Evolutionary conservation across 2,329 filamentous ascomycete species (phyloP).

Genomic region (Hansfordia pulvinata): DNA sequence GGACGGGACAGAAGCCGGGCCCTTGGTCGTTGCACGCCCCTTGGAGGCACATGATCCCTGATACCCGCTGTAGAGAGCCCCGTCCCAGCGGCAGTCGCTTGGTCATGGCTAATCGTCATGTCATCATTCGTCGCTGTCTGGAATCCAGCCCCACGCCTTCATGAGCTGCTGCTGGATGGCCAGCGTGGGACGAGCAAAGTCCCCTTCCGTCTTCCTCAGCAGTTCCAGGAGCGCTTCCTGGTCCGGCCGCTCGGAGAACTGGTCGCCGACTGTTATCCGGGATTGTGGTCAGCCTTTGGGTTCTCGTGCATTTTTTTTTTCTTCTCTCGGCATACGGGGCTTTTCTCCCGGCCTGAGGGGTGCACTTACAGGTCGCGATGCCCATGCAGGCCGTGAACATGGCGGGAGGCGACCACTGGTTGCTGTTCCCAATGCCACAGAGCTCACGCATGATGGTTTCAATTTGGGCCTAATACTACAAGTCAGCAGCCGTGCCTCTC

Average conservation of each 20-base stretch:
- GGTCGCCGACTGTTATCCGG: conserved; percentile 25
- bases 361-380: conserved; percentile 31
- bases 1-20: too few relatives aligned
- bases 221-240: conserved; percentile 33
- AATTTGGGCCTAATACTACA: conserved; percentile 27
- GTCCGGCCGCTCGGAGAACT: conserved; percentile 28
- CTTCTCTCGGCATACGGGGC: too few relatives aligned
- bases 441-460: conserved; percentile 33
- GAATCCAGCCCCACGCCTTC: conserved; percentile 32
- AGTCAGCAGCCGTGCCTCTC: too few relatives aligned
- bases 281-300: too few relatives aligned
- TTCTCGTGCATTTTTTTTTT: too few relatives aligned
- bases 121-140: conserved; percentile 8
- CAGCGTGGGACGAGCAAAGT: conserved; percentile 38
- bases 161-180: conserved; percentile 31
- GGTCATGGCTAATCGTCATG: too few relatives aligned
- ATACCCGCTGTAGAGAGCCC: too few relatives aligned
- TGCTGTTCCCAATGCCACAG: conserved; percentile 45
- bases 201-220: conserved; percentile 29
- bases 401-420: conserved; percentile 38
- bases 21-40: too few relatives aligned
- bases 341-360: conserved; percentile 5
- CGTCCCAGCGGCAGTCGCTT: too few relatives aligned
- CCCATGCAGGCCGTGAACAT: conserved; percentile 43
- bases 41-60: too few relatives aligned